Conservation (phyloP, 2,329 filamentous ascomycete species). For the Pestalotiopsis sp. region DNA sequence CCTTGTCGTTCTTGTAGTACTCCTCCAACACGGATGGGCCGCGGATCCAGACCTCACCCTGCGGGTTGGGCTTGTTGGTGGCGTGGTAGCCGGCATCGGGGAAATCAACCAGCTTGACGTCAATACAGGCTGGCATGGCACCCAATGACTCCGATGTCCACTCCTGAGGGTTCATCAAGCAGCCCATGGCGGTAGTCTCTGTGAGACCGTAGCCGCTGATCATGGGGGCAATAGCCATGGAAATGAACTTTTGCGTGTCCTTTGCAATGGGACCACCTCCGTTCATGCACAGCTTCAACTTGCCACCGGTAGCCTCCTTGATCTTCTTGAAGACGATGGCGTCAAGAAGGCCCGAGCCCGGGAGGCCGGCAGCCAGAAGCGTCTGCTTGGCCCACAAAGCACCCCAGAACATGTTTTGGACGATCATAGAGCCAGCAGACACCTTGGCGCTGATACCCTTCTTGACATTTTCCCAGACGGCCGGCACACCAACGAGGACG, state of each 20-base stretch:
- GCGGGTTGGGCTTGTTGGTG: slow-evolving; percentile 74
- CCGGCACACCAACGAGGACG: slow-evolving; percentile 83
- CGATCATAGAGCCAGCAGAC: slow-evolving; percentile 66
- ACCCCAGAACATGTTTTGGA: slow-evolving; percentile 74
- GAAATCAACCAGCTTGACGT: slow-evolving; percentile 86
- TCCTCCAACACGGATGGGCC: slow-evolving; percentile 70
- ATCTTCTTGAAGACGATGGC: slow-evolving; percentile 87
- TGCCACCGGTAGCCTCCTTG: slow-evolving; percentile 84
- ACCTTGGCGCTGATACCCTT: slow-evolving; percentile 85
- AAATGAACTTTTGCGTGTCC: slow-evolving; percentile 86
- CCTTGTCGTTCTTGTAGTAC: slow-evolving; percentile 78
- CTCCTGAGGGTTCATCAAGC: slow-evolving; percentile 73
- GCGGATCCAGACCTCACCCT: slow-evolving; percentile 88
- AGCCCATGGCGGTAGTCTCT: slow-evolving; percentile 79
- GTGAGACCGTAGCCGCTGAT: slow-evolving; percentile 87
- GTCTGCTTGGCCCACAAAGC: slow-evolving; percentile 55
- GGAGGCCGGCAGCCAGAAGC: slow-evolving; percentile 56
- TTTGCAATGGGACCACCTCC: slow-evolving; percentile 83
- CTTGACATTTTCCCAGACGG: slow-evolving; percentile 90
- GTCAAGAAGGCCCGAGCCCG: slow-evolving; percentile 72
- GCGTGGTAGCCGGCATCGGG: slow-evolving; percentile 78
- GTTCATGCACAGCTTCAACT: slow-evolving; percentile 80
- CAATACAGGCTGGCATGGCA: slow-evolving; percentile 72
- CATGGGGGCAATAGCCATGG: slow-evolving; percentile 87
- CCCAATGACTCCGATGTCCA: slow-evolving; percentile 78